These are phyloP conservation scores for Fusarium bactridioides DNA, from an alignment of 2,329 filamentous ascomycete genomes.

Conservation along the genomic window DNA sequence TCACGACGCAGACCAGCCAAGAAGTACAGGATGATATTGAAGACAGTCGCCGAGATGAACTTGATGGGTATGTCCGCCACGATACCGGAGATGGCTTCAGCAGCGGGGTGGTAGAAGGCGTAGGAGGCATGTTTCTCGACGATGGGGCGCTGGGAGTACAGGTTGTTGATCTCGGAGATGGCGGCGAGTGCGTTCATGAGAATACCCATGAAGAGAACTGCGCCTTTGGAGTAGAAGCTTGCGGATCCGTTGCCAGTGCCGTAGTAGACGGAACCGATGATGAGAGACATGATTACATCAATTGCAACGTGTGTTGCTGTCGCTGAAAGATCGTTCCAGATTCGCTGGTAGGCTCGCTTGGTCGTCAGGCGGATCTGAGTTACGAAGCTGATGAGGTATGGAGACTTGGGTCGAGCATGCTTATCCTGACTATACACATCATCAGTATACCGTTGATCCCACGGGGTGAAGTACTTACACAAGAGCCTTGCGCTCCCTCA, in stretches of 20 bases:
- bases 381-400: constrained; percentile 63
- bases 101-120: constrained; percentile 60
- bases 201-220: constrained; percentile 67
- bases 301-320: constrained; percentile 55
- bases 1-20: constrained; percentile 62
- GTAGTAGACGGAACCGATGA: constrained; percentile 69
- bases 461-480: too few relatives aligned
- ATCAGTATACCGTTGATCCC: background rate
- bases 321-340: constrained; percentile 60
- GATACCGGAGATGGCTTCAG: constrained; percentile 63
- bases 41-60: constrained; percentile 56
- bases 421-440: constrained; percentile 54
- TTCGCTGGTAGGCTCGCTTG: constrained; percentile 59
- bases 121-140: constrained; percentile 59
- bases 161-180: constrained; percentile 61
- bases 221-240: constrained; percentile 63
- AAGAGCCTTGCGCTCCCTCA: constrained; percentile 56
- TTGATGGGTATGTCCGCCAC: constrained; percentile 66
- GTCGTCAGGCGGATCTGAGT: constrained; percentile 64
- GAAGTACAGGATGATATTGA: constrained; percentile 68
- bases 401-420: constrained; percentile 61
- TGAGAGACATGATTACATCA: constrained; percentile 64
- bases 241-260: constrained; percentile 57
- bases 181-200: constrained; percentile 66
- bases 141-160: constrained; percentile 56